phyloP scores from a whole-genome alignment of 495 filamentous ascomycete genomes.

The Hypoxylon crocopeplum region DNA sequence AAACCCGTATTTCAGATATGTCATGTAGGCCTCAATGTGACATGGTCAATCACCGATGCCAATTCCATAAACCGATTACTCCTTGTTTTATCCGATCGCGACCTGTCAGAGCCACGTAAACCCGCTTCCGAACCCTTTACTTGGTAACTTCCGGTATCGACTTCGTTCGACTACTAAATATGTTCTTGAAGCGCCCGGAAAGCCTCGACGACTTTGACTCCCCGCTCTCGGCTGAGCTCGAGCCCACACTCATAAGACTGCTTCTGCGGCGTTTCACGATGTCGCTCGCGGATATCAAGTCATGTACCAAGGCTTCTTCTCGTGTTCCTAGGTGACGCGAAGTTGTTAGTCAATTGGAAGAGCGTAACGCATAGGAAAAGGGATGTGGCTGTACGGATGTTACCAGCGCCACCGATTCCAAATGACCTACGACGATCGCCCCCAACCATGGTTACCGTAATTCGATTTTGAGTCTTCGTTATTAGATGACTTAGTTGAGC shows the following conservation, averaged over 20 bases:
- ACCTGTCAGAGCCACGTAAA: no score
- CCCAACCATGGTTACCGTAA: background rate
- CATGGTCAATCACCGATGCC: background rate
- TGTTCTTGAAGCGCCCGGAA: conserved; percentile 19
- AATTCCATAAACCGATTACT: no score
- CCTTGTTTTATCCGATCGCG: no score
- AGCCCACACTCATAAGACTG: conserved; percentile 17
- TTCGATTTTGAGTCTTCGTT: background rate
- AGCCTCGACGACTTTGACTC: conserved; percentile 22
- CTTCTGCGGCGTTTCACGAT: conserved; percentile 25
- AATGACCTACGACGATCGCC: conserved; percentile 38
- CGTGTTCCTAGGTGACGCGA: conserved; percentile 16
- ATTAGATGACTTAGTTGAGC: no score
- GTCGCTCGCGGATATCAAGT: conserved; percentile 6
- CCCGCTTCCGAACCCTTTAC: no score
- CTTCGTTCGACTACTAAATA: conserved; percentile 11
- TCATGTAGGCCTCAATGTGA: conserved; percentile 36
- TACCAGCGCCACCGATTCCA: conserved; percentile 44
- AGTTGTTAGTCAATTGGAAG: background rate
- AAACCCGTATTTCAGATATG: conserved; percentile 77
- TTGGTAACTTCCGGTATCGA: conserved; percentile 14
- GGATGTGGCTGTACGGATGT: conserved; percentile 33
- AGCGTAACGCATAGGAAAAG: background rate
- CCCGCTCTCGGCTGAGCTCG: conserved; percentile 6
- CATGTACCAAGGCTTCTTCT: conserved; percentile 22